A percentile compares a stretch with the other conserved stretches of the same genome.
phyloP scores from a whole-genome alignment of 164 flowering plant genomes.

The Echeveria elegans region DNA sequence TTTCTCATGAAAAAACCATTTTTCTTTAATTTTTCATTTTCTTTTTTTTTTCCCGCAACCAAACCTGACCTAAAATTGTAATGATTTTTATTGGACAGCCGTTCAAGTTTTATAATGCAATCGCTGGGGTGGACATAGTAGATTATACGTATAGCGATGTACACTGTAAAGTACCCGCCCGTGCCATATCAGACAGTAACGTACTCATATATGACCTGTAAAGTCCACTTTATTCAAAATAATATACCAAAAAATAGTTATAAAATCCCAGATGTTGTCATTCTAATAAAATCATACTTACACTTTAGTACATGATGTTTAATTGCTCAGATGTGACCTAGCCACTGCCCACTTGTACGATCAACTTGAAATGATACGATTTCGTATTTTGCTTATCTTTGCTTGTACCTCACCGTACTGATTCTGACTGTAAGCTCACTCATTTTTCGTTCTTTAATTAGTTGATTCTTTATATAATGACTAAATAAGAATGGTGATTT shows the following conservation, averaged over 20 bases:
- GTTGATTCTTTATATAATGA: too few relatives aligned
- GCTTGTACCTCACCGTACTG: slow-evolving; percentile 1
- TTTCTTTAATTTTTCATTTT: too few relatives aligned
- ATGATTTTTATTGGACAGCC: too few relatives aligned
- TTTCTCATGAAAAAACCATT: too few relatives aligned
- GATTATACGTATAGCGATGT: neutral
- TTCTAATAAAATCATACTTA: neutral
- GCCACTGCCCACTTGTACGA: neutral
- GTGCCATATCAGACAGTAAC: neutral
- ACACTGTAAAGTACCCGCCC: neutral
- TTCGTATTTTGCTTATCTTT: neutral
- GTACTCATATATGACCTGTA: neutral
- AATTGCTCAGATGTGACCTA: too few relatives aligned
- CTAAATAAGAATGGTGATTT: too few relatives aligned
- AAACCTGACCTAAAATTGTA: too few relatives aligned
- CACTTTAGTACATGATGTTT: too few relatives aligned
- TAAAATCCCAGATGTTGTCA: neutral
- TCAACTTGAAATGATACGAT: neutral
- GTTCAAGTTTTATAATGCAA: neutral
- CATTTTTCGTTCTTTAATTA: neutral
- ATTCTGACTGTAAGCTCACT: slow-evolving; percentile 2
- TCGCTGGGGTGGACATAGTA: neutral
- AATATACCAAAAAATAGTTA: neutral
- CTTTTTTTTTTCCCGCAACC: too few relatives aligned
- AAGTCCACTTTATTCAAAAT: neutral